Conservation (phyloP, 345 rosid species). For the Boechera retrofracta region DNA sequence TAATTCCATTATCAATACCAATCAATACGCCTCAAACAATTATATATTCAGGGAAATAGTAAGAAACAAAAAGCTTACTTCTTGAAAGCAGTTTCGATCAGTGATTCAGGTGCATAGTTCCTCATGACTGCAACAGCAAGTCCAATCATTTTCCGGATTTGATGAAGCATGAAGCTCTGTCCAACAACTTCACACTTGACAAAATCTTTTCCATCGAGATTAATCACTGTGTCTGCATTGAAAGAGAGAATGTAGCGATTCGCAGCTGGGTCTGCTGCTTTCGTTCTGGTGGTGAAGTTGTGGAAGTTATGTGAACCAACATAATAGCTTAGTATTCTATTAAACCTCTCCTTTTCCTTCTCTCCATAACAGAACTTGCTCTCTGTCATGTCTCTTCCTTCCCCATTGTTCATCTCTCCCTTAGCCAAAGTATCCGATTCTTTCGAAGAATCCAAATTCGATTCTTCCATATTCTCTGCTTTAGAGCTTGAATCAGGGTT, state of each 20-base stretch:
- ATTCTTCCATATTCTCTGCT: constrained; percentile 27
- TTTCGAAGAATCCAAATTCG: constrained; percentile 3
- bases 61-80: constrained; percentile 51
- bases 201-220: constrained; percentile 77
- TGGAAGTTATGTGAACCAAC: constrained; percentile 96
- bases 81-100: constrained; percentile 68
- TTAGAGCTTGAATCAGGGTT: constrained; percentile 24
- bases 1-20: background rate
- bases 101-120: constrained; percentile 72
- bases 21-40: constrained; percentile 5
- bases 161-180: constrained; percentile 99
- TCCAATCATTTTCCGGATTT: constrained; percentile 92
- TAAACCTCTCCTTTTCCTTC: constrained; percentile 79
- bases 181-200: constrained; percentile 96
- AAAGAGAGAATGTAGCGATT: constrained; percentile 74
- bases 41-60: constrained; percentile 13
- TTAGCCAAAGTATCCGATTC: constrained; percentile 24
- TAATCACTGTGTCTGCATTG: constrained; percentile 57
- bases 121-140: constrained; percentile 90
- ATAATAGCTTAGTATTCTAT: constrained; percentile 69
- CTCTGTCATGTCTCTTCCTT: constrained; percentile 30
- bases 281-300: constrained; percentile 87
- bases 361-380: constrained; percentile 66
- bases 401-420: constrained; percentile 41
- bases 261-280: constrained; percentile 90